phyloP scores from a whole-genome alignment of 257 asterid species.

The Solanum ossicruentum region DNA sequence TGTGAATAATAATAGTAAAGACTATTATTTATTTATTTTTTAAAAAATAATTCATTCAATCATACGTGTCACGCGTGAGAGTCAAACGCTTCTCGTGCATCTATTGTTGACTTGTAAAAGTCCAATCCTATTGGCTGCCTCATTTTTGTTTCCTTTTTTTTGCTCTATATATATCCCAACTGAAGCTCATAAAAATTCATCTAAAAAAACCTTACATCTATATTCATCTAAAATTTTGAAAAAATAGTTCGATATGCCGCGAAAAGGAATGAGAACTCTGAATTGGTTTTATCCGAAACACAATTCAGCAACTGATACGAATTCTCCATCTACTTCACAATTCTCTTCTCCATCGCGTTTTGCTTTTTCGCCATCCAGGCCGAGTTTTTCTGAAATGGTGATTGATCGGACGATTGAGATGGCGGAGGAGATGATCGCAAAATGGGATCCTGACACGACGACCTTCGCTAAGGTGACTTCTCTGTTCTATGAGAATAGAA shows the following conservation, averaged over 20 bases:
- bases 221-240: background rate
- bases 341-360: slow-evolving; percentile 25
- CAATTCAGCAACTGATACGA: background rate
- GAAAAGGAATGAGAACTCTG: slow-evolving; percentile 52
- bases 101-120: background rate
- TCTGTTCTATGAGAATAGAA: slow-evolving; percentile 49
- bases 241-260: slow-evolving; percentile 23
- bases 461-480: slow-evolving; percentile 56
- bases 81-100: background rate
- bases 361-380: slow-evolving; percentile 34
- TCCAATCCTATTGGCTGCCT: background rate
- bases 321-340: background rate
- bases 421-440: slow-evolving; percentile 42
- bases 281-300: slow-evolving; percentile 23
- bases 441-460: slow-evolving; percentile 55
- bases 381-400: slow-evolving; percentile 48
- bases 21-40: background rate
- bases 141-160: too few relatives aligned
- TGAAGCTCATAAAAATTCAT: background rate
- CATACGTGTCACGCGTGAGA: background rate
- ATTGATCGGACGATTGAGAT: slow-evolving; percentile 54
- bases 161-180: background rate
- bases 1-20: background rate
- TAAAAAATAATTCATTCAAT: background rate
- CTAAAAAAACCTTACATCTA: background rate